Evolutionary conservation across 192 early-diverging fungal species (phyloP), one percentile per base, ranked within the genome.

Genomic region (Chytriomyces hyalinus): DNA sequence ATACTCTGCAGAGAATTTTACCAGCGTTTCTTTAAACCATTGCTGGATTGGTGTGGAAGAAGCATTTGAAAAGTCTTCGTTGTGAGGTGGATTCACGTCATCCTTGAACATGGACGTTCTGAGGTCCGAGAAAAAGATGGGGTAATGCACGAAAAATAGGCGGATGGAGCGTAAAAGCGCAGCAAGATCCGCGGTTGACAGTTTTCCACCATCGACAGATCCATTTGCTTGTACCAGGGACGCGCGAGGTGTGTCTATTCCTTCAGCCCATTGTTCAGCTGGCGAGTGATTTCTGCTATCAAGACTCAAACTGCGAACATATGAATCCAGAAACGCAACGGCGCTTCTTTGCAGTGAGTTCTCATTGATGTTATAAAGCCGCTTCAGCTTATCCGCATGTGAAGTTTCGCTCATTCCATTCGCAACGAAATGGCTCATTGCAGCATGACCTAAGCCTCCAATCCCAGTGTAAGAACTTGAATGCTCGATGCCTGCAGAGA

Each of bases 111-210:
- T 48, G 46, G 80, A 66, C 4, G 78, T 51, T 28, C 83, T n/a
- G 8, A 82, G 61, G 22, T 83, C 84, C 24, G 85, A 78, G 64
- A 88, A 87, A 46, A 88, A 74, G n/a, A 88, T 69, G 11, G 84
- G 85, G 51, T 82, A 88, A 9, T 76, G 74, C 1, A 83, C 81
- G 57, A 79, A 82, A 67, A 87, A 83, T 6, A 87, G 69, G 20
- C 80, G 78, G 17, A 88, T 76, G 5, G 84, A 84, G 6, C 82
- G 82, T 8, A 88, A 49, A 3, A 86, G 72, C 11, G 70, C 73
- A 0, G 84, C 82, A 49, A 88, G 73, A 49, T 88, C 82, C 15
- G 82, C 67, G 1, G 77, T 53, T 6, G 73, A 72, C 6, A 83
- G 46, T 13, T 17, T 26, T 17, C 43, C 15, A 24, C 59, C 5